Evolutionary conservation across 768 basidiomycete species (phyloP).

Genomic region (Pholiota molesta): DNA sequence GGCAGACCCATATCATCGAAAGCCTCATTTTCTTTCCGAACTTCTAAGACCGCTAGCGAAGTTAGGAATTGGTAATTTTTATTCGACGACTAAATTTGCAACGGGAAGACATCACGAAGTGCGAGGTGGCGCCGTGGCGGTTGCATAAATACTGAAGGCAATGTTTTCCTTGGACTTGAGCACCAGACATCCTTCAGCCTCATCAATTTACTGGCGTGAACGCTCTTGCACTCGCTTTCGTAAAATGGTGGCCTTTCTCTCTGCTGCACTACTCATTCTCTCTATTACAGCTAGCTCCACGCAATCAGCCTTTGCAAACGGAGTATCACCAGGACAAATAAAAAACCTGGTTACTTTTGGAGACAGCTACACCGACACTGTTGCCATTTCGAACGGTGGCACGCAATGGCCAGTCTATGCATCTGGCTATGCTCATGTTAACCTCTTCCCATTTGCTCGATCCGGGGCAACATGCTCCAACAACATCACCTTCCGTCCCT

Average conservation of each 20-base stretch:
- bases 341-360: constrained; percentile 71
- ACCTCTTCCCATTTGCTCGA: constrained; percentile 59
- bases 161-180: not conserved
- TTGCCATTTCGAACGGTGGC: constrained; percentile 42
- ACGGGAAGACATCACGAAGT: too few species aligned
- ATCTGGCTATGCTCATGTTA: constrained; percentile 53
- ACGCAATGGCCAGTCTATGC: constrained; percentile 66
- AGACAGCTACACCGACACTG: constrained; percentile 65
- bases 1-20: too few species aligned
- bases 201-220: too few species aligned
- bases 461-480: constrained; percentile 72
- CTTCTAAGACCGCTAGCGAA: not conserved
- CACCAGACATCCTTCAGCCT: not conserved
- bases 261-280: constrained; percentile 3
- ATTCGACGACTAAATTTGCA: not conserved
- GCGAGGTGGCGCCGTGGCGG: not conserved
- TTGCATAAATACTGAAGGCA: not conserved
- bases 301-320: constrained; percentile 8
- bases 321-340: constrained; percentile 43
- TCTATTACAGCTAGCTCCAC: constrained; percentile 1
- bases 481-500: constrained; percentile 57
- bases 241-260: not conserved
- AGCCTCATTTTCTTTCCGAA: not conserved
- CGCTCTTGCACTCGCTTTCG: not conserved
- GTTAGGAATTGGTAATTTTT: not conserved